Evolutionary conservation across 352 stramenopile species (phyloP).

Genomic region (Phytophthora macrochlamydospora): DNA sequence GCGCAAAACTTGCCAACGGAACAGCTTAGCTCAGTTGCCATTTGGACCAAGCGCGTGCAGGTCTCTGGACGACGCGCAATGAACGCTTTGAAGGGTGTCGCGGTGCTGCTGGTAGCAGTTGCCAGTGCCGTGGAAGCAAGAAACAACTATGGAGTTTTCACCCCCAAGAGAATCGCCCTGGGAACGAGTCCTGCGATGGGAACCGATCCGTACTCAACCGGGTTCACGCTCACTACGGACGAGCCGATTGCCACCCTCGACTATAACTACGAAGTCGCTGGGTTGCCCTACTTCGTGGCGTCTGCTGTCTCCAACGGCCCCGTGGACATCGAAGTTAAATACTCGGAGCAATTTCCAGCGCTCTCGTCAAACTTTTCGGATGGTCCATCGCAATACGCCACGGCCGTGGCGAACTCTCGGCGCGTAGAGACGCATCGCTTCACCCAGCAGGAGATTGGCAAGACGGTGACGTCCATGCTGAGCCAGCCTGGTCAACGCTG

Average conservation of each 20-base stretch:
- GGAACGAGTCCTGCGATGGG: constrained; percentile 16
- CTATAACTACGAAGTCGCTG: constrained; percentile 39
- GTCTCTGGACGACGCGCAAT: not conserved
- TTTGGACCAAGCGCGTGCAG: not conserved
- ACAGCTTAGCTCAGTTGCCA: not conserved
- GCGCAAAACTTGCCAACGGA: not conserved
- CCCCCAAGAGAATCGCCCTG: constrained; percentile 33
- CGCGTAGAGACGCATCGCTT: constrained; percentile 38
- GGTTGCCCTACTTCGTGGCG: constrained; percentile 34
- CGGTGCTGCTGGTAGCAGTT: not conserved
- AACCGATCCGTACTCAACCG: constrained; percentile 11
- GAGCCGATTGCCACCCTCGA: constrained; percentile 31
- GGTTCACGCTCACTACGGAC: constrained; percentile 24
- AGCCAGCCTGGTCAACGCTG: constrained; percentile 25
- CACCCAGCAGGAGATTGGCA: constrained; percentile 5
- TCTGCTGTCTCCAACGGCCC: constrained; percentile 22
- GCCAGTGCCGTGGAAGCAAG: not conserved
- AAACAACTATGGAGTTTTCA: constrained; percentile 29
- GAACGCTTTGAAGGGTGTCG: not conserved
- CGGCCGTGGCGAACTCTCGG: constrained; percentile 28
- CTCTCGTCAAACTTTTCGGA: constrained; percentile 32
- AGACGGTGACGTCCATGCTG: constrained; percentile 17
- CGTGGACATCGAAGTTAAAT: constrained; percentile 40
- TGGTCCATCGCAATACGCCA: constrained; percentile 27
- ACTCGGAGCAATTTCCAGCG: constrained; percentile 32